Evolutionary conservation across 768 basidiomycete genomes (phyloP).

Genomic region (Dacryopinax spathularia): DNA sequence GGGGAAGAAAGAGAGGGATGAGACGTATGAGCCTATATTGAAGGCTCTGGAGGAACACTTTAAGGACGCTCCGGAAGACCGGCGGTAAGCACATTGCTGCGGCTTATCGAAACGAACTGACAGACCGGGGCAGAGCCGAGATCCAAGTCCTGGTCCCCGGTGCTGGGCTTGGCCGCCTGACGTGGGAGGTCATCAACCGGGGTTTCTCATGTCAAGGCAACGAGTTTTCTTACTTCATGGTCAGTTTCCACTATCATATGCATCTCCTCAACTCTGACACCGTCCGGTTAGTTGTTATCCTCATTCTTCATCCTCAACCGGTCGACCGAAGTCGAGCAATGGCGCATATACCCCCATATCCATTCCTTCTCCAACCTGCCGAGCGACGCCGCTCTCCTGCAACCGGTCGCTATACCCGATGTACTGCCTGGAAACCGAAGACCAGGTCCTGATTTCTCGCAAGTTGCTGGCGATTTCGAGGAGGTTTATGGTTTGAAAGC

Average conservation of each 20-base stretch:
- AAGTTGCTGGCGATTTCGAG: slow-evolving; percentile 89
- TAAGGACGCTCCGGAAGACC: slow-evolving; percentile 36
- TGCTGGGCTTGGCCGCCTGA: slow-evolving; percentile 73
- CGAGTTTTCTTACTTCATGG: slow-evolving; percentile 91
- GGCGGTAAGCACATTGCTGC: slow-evolving; percentile 36
- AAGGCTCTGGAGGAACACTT: slow-evolving; percentile 57
- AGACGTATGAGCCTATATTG: slow-evolving; percentile 69
- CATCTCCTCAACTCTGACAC: not conserved
- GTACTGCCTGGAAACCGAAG: slow-evolving; percentile 64
- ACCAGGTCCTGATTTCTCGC: slow-evolving; percentile 50
- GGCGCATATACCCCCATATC: slow-evolving; percentile 76
- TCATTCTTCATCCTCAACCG: slow-evolving; percentile 80
- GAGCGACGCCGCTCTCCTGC: slow-evolving; percentile 45
- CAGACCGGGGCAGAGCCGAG: slow-evolving; percentile 33
- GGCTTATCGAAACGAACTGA: too few relatives aligned
- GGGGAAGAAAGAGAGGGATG: slow-evolving; percentile 64
- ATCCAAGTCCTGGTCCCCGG: slow-evolving; percentile 78
- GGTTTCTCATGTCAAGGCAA: slow-evolving; percentile 88
- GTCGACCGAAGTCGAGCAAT: slow-evolving; percentile 54
- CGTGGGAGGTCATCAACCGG: slow-evolving; percentile 71
- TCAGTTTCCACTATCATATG: not conserved
- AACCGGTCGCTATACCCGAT: slow-evolving; percentile 63
- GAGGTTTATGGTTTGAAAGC: slow-evolving; percentile 61
- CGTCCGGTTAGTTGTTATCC: slow-evolving; percentile 44
- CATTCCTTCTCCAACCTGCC: slow-evolving; percentile 83